A percentile compares a stretch with the other conserved stretches of the same genome.
phyloP scores from a whole-genome alignment of 2,329 filamentous ascomycete genomes.

The Hysterium pulicare region DNA sequence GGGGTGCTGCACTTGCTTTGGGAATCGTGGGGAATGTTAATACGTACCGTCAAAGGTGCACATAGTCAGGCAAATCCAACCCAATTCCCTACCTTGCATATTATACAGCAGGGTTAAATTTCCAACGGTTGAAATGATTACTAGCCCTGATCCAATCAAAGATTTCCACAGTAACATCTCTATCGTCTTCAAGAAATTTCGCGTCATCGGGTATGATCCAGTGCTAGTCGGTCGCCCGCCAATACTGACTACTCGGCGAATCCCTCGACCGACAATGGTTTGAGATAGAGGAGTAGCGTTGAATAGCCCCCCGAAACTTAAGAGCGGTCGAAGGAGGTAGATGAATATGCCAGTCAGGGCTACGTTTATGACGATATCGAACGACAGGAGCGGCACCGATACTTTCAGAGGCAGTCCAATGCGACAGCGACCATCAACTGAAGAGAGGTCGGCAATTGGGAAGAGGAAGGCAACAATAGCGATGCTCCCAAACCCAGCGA shows the following conservation, averaged over 20 bases:
- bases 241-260: constrained; percentile 13
- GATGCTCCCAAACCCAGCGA: constrained; percentile 27
- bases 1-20: too few relatives aligned
- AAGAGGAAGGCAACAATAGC: constrained; percentile 25
- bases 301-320: constrained; percentile 14
- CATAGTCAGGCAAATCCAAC: constrained; percentile 40
- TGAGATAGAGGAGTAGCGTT: constrained; percentile 9
- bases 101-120: constrained; percentile 34
- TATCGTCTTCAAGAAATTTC: constrained; percentile 17
- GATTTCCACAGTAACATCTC: constrained; percentile 28
- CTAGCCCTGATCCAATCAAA: constrained; percentile 31
- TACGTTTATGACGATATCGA: constrained; percentile 38
- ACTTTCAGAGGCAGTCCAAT: constrained; percentile 39
- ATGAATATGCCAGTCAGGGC: constrained; percentile 40
- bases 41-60: constrained; percentile 41
- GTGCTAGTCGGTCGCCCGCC: constrained; percentile 2
- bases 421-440: constrained; percentile 31
- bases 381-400: constrained; percentile 35
- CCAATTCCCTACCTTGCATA: constrained; percentile 33
- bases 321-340: constrained; percentile 31
- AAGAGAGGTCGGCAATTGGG: constrained; percentile 30
- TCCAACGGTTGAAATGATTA: constrained; percentile 38
- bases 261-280: constrained; percentile 10
- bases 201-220: constrained; percentile 15
- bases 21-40: background rate